Base-by-base conservation (phyloP, 73 alveolate species). In the Symbiodinium natans region DNA sequence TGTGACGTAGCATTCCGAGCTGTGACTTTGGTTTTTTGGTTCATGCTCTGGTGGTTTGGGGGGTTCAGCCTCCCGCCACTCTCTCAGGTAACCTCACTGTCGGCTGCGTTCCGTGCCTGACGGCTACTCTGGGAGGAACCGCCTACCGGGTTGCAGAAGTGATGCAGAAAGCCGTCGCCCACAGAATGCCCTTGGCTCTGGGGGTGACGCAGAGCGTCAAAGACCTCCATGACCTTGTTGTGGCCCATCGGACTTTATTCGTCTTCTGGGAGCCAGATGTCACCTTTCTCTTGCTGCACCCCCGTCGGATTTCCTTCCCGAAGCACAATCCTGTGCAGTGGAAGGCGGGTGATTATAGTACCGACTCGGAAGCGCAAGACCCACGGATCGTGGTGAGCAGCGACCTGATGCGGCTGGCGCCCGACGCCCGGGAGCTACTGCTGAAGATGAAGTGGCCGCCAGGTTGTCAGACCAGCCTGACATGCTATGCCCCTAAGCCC, bases 341-440 rank as follows among this genome's bases (percentile, higher is more conserved):
- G 63, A 15, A 8, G 40, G 17, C 36, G 1, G 82, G 82, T 36
- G 33, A 25, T 36, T 31, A 31, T 21, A 41, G 46, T 34, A 10
- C 56, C 82, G 93, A 52, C 21, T 31, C 39, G 21, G 74, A 40
- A 11, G 56, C 21, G 11, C 36, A 38, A 38, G 93, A 85, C 36
- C 93, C 93, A 15, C 77, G 82, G 25, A 36, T 52, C 56, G 56
- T 85, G 38, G 93, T 54, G 54, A 85, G 93, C 52, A 85, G 82
- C 31, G 46, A 29, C 19, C 38, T 85, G 93, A 43, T 29, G n/a
- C 3, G 43, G 82, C 38, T 43, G 43, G 93, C 93, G 33, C 93
- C 93, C 21, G 93, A 85, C 31, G 93, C 33, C 34, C 82, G 93
- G 33, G 80, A 36, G 82, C n/a, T 85, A 82, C 54, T 85, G 93